Conservation (phyloP, 176 grass and related monocot species). For the Thinopyrum elongatum region DNA sequence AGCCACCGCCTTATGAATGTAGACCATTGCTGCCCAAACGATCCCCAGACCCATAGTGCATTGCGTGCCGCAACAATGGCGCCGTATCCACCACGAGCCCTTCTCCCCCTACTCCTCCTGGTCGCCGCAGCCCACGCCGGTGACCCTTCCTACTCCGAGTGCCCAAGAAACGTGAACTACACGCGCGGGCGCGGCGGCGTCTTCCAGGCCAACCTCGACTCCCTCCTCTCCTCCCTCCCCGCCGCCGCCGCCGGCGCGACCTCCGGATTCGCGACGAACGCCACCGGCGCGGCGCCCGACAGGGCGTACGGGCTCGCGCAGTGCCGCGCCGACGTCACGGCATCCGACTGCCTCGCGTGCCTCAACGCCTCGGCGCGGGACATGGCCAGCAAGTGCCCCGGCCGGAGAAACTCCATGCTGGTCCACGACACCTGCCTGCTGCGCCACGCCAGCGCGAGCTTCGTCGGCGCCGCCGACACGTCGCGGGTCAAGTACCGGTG, state of each 20-base stretch:
- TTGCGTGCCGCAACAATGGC: no score
- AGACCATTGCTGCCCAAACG: no score
- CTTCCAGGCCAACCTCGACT: no score
- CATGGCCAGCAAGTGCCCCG: constrained; percentile 4
- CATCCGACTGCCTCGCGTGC: constrained; percentile 23
- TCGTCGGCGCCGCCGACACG: constrained; percentile 22
- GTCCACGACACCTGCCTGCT: constrained; percentile 35
- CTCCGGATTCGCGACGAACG: constrained; percentile 27
- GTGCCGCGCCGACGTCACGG: constrained; percentile 40
- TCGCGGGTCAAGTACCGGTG: rapidly evolving
- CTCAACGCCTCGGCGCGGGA: background rate
- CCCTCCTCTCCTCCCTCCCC: no score
- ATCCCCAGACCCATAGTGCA: no score
- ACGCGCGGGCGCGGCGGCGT: no score
- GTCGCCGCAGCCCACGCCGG: no score
- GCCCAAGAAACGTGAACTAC: no score
- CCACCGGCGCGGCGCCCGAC: constrained; percentile 11
- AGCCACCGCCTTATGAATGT: no score
- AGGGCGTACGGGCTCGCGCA: constrained; percentile 49
- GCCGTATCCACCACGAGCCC: no score
- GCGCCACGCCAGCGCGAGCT: constrained; percentile 29
- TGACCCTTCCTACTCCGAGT: no score
- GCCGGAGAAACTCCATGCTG: background rate
- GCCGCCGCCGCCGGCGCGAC: background rate
- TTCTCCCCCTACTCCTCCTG: no score